phyloP scores from a whole-genome alignment of 495 filamentous ascomycete species.

The Pseudevernia furfuracea region DNA sequence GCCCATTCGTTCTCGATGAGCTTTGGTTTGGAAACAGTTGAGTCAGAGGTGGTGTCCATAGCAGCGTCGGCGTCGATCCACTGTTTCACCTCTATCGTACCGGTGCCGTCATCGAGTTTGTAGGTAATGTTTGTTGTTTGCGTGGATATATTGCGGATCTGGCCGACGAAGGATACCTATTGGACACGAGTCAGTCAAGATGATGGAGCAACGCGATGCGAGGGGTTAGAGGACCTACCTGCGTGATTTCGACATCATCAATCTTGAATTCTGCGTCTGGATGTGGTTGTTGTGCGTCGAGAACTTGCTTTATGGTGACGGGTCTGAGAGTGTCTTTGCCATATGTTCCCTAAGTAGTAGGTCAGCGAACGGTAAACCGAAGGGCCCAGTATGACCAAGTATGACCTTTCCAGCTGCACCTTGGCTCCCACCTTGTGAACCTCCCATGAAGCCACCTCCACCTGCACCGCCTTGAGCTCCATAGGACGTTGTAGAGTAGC shows the following conservation, averaged over 20 bases:
- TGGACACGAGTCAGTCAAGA: constrained; percentile 9
- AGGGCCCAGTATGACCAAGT: constrained; percentile 2
- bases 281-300: constrained; percentile 68
- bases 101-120: constrained; percentile 91
- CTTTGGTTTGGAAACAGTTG: constrained; percentile 40
- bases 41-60: constrained; percentile 38
- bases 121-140: constrained; percentile 89
- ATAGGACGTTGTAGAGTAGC: constrained; percentile 51
- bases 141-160: constrained; percentile 76
- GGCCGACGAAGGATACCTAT: constrained; percentile 76
- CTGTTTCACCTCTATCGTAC: constrained; percentile 83
- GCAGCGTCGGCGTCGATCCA: constrained; percentile 66
- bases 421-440: constrained; percentile 44
- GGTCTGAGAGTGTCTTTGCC: constrained; percentile 71
- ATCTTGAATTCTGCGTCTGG: constrained; percentile 69
- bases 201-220: constrained; percentile 16
- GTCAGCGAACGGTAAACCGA: constrained; percentile 8
- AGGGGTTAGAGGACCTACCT: constrained; percentile 31
- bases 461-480: constrained; percentile 50
- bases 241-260: constrained; percentile 59
- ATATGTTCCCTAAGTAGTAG: constrained; percentile 41
- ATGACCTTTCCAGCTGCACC: constrained; percentile 36
- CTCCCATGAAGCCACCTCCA: constrained; percentile 59
- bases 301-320: constrained; percentile 87
- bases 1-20: constrained; percentile 65